Evolutionary conservation across 169 alveolate genomes (phyloP), one percentile per base, ranked within the genome.

Genomic region (Cryptosporidium bovis): DNA sequence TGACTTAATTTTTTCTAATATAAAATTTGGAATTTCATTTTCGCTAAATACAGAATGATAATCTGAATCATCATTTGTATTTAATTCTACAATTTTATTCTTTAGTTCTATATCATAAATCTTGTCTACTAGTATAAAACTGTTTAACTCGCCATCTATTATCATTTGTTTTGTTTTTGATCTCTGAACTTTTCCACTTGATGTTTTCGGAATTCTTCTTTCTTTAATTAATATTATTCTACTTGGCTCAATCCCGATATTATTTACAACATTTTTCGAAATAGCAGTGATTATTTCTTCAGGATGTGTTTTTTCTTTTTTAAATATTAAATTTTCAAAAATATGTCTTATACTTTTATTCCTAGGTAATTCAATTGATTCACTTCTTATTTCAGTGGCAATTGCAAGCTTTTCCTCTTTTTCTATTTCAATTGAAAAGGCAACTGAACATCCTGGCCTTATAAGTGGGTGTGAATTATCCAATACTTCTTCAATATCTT

Each of bases 371-470:
- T 56, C 64, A 36, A 77, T 2, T 20, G 8, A 27, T 3, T 77
- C 87, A 44, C 71, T 77, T 60, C 71, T 64, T 51, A 91, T 64
- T 71, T 91, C 93, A 12, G 83, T 84, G 18, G 91, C 92, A 36
- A 91, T 55, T 16, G 90, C 93, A 44, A 85, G 67, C 53, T 64
- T 55, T 27, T 91, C 93, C 20, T 46, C 83, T 8, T 56, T 82
- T 27, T 69, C 82, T 33, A 36, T 56, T 36, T 85, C 84, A 16
- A 91, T 40, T 36, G 93, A 50, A 53, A 91, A 91, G 24, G 93
- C 93, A 66, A 84, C 91, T 27, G 51, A 51, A 53, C 93, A 82
- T 8, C 93, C 93, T 2, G 90, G 82, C 16, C 93, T 87, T n/a
- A 91, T 44, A 34, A 56, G 29, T 31, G 44, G 44, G 12, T 33